Evolutionary conservation across 73 alveolate genomes (phyloP).

Genomic region (Paramecium octaurelia): DNA sequence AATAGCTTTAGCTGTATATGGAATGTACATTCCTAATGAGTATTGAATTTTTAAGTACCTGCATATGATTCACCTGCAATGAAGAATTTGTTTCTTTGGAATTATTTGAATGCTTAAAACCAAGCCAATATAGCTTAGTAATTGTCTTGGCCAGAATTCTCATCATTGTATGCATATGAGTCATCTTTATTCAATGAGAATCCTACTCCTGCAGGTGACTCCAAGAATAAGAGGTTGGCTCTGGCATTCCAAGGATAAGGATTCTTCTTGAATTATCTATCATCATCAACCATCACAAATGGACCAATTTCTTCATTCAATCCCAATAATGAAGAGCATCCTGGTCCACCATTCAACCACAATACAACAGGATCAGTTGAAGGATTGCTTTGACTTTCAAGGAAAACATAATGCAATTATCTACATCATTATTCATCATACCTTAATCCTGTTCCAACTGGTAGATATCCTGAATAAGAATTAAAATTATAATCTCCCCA

Average conservation of each 20-base stretch:
- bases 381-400: conserved; percentile 71
- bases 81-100: conserved; percentile 71
- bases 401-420: conserved; percentile 69
- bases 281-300: conserved; percentile 66
- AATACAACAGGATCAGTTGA: conserved; percentile 77
- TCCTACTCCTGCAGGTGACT: conserved; percentile 98
- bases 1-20: conserved; percentile 69
- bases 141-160: conserved; percentile 54
- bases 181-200: conserved; percentile 57
- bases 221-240: conserved; percentile 82
- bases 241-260: conserved; percentile 92
- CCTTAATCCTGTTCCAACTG: background rate
- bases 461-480: conserved; percentile 7
- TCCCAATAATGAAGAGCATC: conserved; percentile 84
- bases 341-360: conserved; percentile 97
- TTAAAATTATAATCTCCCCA: conserved; percentile 19
- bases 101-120: conserved; percentile 65
- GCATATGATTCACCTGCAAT: conserved; percentile 95
- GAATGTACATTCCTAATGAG: conserved; percentile 75
- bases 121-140: conserved; percentile 46
- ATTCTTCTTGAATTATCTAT: conserved; percentile 67
- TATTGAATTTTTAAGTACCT: conserved; percentile 18
- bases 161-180: conserved; percentile 28
- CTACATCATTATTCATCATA: background rate
- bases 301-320: conserved; percentile 89